Percentiles rank a stretch among this genome's conserved stretches.
phyloP scores from a whole-genome alignment of 1,139 yeast species.

The Geotrichum bryndzae region DNA sequence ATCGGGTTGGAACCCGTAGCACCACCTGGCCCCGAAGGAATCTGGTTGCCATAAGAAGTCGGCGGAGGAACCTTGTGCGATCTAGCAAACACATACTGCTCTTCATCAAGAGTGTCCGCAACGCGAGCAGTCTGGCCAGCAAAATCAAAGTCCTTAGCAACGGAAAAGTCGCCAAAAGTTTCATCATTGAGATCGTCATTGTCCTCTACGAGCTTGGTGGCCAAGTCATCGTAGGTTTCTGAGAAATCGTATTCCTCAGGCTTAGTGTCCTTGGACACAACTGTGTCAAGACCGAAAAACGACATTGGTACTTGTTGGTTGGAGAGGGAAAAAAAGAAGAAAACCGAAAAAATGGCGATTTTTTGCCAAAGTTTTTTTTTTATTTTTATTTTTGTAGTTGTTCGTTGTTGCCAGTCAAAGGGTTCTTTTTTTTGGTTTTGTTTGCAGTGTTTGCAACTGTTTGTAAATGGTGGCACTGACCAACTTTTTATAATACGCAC shows the following conservation, averaged over 20 bases:
- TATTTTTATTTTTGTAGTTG: neutral
- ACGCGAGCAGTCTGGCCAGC: constrained; percentile 43
- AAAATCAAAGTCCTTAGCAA: constrained; percentile 70
- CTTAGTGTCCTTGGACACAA: constrained; percentile 23
- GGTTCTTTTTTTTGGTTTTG: neutral
- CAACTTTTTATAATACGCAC: neutral
- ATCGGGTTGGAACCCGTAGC: constrained; percentile 21
- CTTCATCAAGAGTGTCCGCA: constrained; percentile 35
- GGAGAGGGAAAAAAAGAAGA: neutral
- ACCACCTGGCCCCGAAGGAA: constrained; percentile 3
- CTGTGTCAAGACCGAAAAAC: constrained; percentile 37
- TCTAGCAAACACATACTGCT: constrained; percentile 29
- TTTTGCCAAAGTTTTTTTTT: neutral
- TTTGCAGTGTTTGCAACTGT: neutral
- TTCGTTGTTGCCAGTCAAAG: neutral
- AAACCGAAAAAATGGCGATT: neutral
- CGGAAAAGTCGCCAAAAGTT: constrained; percentile 61
- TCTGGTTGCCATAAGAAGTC: constrained; percentile 16
- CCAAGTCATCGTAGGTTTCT: constrained; percentile 69
- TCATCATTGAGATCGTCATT: constrained; percentile 83
- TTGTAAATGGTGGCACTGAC: neutral
- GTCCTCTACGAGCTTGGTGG: constrained; percentile 59
- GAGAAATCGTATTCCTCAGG: constrained; percentile 42
- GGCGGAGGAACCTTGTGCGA: constrained; percentile 19
- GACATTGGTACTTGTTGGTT: constrained; percentile 29